Base-by-base conservation (phyloP, 202 grass and related monocot species). In the Zizania palustris region DNA sequence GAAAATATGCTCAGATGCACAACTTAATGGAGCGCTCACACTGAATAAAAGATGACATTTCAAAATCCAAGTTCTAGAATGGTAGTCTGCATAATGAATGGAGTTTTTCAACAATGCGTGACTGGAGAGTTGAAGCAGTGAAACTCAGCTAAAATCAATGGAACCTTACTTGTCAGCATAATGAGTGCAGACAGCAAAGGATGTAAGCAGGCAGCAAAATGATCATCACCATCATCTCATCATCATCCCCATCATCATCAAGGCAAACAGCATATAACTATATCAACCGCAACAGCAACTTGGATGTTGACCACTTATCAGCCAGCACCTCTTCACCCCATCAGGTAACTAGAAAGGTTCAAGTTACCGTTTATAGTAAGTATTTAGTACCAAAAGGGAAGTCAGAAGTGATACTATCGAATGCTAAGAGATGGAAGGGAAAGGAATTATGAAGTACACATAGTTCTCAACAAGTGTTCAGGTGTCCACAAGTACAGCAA, bases 321-420 rank as follows among this genome's bases (percentile, higher is more conserved):
- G 67, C 81, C 76, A 84, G 71, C 81, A 84, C 60, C 78, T 76
- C 81, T 76, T 76, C 86, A 79, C 69, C 78, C 77, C 86, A 88
- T 64, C 86, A 88, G 84, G 72, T 72, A 88, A 84, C 86, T 88
- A 88, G 76, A 88, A 88, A 88, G 65, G 81, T 80, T 76, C 81
- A 88, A 64, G 67, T 80, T 66, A 81, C 71, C 59, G 84, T 80
- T 50, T 76, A 71, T 72, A 80, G 71, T 84, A 80, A 88, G 81
- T 80, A 71, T 37, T 11, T n/a, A 81, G 37, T 59, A 76, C 86
- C 65, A 72, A 64, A 51, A 80, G 71, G 33, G 42, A 21, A 28
- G 28, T 28, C 28, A 28, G 28, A 28, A 63, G 65, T 58, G 14
- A 58, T 80, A 76, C 65, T 80, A 84, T 14, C 43, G 34, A 76